Percentiles rank a stretch among this genome's conserved stretches.
Evolutionary conservation across 2,329 filamentous ascomycete genomes (phyloP).

Genomic region (Monosporascus cannonballus): DNA sequence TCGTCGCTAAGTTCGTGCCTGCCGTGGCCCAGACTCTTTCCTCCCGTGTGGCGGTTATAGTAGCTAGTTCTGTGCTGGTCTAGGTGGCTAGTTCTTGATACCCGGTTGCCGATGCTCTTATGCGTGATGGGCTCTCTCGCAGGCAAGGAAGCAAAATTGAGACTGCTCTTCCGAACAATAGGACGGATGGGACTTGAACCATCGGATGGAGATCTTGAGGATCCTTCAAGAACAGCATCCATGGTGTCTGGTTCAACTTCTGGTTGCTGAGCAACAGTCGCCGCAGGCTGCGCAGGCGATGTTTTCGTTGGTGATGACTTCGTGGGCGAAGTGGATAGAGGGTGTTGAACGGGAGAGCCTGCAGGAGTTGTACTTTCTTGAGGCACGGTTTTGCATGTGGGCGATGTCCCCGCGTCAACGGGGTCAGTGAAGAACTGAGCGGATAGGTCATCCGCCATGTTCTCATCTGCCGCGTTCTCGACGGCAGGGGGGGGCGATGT

Average conservation of each 20-base stretch:
- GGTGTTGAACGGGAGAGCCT: slow-evolving; percentile 21
- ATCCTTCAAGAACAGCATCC: slow-evolving; percentile 22
- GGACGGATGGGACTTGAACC: slow-evolving; percentile 70
- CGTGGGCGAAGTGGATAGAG: slow-evolving; percentile 4
- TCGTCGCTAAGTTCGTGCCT: slow-evolving; percentile 33
- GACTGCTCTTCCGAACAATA: slow-evolving; percentile 82
- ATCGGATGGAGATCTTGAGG: slow-evolving; percentile 54
- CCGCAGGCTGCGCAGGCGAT: slow-evolving; percentile 12
- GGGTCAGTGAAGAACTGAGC: slow-evolving; percentile 24
- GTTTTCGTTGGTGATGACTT: slow-evolving; percentile 2
- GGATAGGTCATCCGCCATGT: slow-evolving; percentile 13
- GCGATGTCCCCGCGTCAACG: slow-evolving; percentile 9
- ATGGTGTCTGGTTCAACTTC: slow-evolving; percentile 11
- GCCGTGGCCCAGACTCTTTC: slow-evolving; percentile 59
- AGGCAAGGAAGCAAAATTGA: slow-evolving; percentile 89
- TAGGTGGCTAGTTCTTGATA: slow-evolving; percentile 72
- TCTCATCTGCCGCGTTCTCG: slow-evolving; percentile 2
- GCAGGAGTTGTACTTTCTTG: slow-evolving; percentile 27
- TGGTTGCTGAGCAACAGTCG: slow-evolving; percentile 10
- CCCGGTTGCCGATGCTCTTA: slow-evolving; percentile 70
- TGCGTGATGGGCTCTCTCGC: slow-evolving; percentile 85
- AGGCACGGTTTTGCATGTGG: slow-evolving; percentile 9
- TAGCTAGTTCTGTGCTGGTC: slow-evolving; percentile 69
- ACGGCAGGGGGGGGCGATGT: slow-evolving; percentile 14
- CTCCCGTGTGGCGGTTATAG: slow-evolving; percentile 66